Evolutionary conservation across 2,329 filamentous ascomycete species (phyloP).

Genomic region (Diplodia corticola): DNA sequence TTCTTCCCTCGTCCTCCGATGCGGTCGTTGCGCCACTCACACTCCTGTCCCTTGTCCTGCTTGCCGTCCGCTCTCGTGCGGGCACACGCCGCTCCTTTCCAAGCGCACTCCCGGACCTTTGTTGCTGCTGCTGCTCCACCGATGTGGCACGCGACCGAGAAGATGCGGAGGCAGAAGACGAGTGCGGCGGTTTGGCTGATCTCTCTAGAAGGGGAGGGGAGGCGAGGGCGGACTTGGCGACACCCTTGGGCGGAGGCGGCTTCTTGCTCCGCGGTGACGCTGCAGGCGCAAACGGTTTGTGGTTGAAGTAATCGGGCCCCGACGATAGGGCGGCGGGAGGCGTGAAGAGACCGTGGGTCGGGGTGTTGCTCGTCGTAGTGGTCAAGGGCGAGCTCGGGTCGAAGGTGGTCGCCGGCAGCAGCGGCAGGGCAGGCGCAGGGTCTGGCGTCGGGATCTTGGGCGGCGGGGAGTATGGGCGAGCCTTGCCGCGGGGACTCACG

Average conservation of each 20-base stretch:
- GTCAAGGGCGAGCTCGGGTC: slow-evolving; percentile 39
- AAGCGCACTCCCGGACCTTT: slow-evolving; percentile 11
- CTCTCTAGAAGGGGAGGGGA: slow-evolving; percentile 34
- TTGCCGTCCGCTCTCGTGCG: not conserved
- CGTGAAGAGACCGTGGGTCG: slow-evolving; percentile 31
- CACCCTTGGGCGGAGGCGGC: slow-evolving; percentile 8
- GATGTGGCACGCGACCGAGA: slow-evolving; percentile 8
- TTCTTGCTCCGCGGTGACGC: slow-evolving; percentile 33
- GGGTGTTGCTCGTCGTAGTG: slow-evolving; percentile 24
- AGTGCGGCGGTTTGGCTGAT: slow-evolving; percentile 6
- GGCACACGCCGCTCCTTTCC: slow-evolving; percentile 6
- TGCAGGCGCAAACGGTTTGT: slow-evolving; percentile 28
- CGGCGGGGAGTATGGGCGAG: slow-evolving; percentile 35
- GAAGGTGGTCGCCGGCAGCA: slow-evolving; percentile 40
- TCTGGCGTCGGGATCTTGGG: slow-evolving; percentile 36
- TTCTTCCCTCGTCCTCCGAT: slow-evolving; percentile 20
- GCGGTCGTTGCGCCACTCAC: slow-evolving; percentile 18
- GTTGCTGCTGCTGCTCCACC: slow-evolving; percentile 12
- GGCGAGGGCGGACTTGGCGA: slow-evolving; percentile 36
- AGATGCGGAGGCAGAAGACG: slow-evolving; percentile 8
- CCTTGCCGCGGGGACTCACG: slow-evolving; percentile 39
- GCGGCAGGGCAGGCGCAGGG: slow-evolving; percentile 35
- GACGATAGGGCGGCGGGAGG: slow-evolving; percentile 31
- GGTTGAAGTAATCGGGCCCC: slow-evolving; percentile 42
- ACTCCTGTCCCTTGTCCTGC: slow-evolving; percentile 18